Base-by-base conservation (phyloP, 306 rosid genomes). In the Sechiopsis laciniata region DNA sequence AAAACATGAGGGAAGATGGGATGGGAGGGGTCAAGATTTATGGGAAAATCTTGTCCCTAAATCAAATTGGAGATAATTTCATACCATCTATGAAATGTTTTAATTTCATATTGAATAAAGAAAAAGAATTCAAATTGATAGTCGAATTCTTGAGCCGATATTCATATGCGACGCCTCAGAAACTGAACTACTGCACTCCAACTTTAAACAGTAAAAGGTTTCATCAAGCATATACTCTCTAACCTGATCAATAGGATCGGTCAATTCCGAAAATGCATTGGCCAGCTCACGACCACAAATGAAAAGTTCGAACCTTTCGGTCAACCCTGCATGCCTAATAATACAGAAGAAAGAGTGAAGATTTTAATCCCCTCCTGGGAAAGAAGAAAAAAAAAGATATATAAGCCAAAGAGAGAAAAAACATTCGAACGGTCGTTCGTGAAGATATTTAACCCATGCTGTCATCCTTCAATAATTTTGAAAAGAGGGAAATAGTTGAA, bases 221-320 rank as follows among this genome's bases (percentile, higher is more conserved):
- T 72, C 54, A 35, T 16, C 65, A 55, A 4, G 51, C 54, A 37
- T 55, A 40, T 52, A 20, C 64, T 21, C 69, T 78, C 81, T 81
- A 80, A 90, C 98, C 94, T 93, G 98, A 85, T 94, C 98, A 76
- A 90, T 51, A 58, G 98, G 98, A 86, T 94, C 98, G 11, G 97
- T 94, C 83, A 94, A 79, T 78, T 94, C 98, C 3, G 98, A 94
- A 86, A 94, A 94, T 52, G 98, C 98, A 81, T 90, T 94, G 75
- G 89, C 97, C 84, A 94, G 78, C 86, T 94, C 98, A 76, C 98
- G 97, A 45, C 98, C 98, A 76, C 98, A 94, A 71, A 94, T 82
- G 81, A 88, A 90, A 79, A 94, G 97, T 80, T 94, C 98, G 82
- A 94, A 90, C 60, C 98, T 85, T 82, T 94, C 98, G 0, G 97